phyloP scores from a whole-genome alignment of 257 asterid species.

The Eustoma russellianum region DNA sequence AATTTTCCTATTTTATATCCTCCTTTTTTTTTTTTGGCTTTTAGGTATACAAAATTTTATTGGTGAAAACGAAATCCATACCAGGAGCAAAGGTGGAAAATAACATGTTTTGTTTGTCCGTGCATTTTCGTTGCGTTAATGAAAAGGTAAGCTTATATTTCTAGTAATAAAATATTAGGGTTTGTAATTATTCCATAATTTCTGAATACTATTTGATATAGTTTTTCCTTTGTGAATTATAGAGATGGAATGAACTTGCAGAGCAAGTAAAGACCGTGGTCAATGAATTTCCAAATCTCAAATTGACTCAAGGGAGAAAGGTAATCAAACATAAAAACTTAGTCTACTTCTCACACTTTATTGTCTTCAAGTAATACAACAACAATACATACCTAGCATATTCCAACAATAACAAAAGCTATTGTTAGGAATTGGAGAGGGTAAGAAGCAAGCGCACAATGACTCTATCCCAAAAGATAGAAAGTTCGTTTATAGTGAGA shows the following conservation, averaged over 20 bases:
- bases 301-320: slow-evolving; percentile 67
- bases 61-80: slow-evolving; percentile 47
- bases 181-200: background rate
- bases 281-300: slow-evolving; percentile 43
- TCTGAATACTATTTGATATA: background rate
- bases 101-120: slow-evolving; percentile 71
- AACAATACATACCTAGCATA: too few relatives aligned
- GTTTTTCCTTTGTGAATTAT: background rate
- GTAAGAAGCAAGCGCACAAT: too few relatives aligned
- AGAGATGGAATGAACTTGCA: slow-evolving; percentile 66
- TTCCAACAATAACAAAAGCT: too few relatives aligned
- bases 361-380: too few relatives aligned
- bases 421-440: too few relatives aligned
- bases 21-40: background rate
- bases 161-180: too few relatives aligned
- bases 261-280: slow-evolving; percentile 42
- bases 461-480: too few relatives aligned
- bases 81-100: slow-evolving; percentile 73
- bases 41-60: slow-evolving; percentile 37
- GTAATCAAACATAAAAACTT: slow-evolving; percentile 7
- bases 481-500: too few relatives aligned
- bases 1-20: background rate
- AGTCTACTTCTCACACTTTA: background rate
- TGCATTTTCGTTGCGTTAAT: slow-evolving; percentile 73
- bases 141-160: slow-evolving; percentile 33